phyloP scores from a whole-genome alignment of 1,139 yeast genomes.

The Lodderomyces parapsilosis region DNA sequence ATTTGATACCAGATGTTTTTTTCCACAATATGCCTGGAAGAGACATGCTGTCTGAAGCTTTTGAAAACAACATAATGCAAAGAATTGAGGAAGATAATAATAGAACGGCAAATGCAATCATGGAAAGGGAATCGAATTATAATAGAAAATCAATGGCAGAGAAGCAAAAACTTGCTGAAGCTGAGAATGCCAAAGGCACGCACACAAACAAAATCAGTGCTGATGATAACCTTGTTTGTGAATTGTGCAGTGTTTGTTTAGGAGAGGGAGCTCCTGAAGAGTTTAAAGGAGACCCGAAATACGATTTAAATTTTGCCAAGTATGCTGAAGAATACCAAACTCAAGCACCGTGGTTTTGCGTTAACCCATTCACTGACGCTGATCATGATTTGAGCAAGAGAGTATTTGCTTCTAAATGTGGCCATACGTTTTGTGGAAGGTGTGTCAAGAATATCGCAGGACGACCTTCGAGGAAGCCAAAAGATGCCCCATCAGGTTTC shows the following conservation, averaged over 20 bases:
- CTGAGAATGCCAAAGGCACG: conserved; percentile 23
- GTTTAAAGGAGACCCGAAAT: conserved; percentile 35
- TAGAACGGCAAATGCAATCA: conserved; percentile 30
- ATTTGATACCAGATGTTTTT: background rate
- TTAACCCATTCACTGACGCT: conserved; percentile 44
- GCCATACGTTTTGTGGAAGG: conserved; percentile 76
- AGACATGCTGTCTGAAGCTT: conserved; percentile 8
- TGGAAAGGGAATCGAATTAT: conserved; percentile 30
- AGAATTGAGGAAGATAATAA: conserved; percentile 46
- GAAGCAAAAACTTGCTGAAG: conserved; percentile 26
- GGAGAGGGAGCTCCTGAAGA: conserved; percentile 69
- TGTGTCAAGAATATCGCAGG: conserved; percentile 5
- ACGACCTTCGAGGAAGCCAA: conserved; percentile 20
- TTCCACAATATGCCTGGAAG: background rate
- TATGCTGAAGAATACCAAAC: conserved; percentile 33
- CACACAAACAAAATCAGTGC: conserved; percentile 33
- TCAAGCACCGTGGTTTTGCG: conserved; percentile 67
- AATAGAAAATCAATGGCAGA: conserved; percentile 30
- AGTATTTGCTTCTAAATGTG: conserved; percentile 71
- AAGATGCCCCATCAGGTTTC: conserved; percentile 14
- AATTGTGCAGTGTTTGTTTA: conserved; percentile 64
- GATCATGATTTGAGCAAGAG: conserved; percentile 67
- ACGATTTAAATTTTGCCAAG: conserved; percentile 25
- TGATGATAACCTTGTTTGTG: conserved; percentile 49
- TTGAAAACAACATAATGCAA: conserved; percentile 37